These are phyloP conservation scores for Beauveria sp. DNA, from an alignment of 2,329 filamentous ascomycete genomes.

Conservation along the genomic window DNA sequence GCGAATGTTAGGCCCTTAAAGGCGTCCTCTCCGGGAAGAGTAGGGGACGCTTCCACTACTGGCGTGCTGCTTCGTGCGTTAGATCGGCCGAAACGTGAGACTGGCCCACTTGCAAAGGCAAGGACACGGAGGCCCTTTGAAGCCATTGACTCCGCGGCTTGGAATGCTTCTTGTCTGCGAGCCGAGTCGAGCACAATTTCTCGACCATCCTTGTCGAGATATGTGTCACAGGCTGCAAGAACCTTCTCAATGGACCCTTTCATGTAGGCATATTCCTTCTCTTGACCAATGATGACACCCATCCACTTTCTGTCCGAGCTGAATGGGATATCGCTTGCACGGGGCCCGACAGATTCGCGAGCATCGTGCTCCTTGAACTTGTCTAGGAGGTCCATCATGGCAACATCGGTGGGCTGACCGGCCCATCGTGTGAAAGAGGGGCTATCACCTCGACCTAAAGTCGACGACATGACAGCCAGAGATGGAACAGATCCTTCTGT, in stretches of 20 bases:
- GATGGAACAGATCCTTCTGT: constrained; percentile 64
- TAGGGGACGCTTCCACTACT: constrained; percentile 29
- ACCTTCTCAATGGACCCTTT: constrained; percentile 91
- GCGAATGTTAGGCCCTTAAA: constrained; percentile 84
- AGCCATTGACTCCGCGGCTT: constrained; percentile 81
- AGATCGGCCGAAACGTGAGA: constrained; percentile 39
- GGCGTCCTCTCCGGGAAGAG: constrained; percentile 55
- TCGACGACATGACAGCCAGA: constrained; percentile 74
- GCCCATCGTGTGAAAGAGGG: constrained; percentile 79
- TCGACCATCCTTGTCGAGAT: constrained; percentile 75
- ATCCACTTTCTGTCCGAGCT: constrained; percentile 99
- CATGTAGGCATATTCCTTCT: constrained; percentile 82
- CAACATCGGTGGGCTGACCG: constrained; percentile 93
- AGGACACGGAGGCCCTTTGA: constrained; percentile 82
- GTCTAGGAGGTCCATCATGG: constrained; percentile 90
- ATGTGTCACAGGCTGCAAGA: constrained; percentile 80
- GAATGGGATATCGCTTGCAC: constrained; percentile 82
- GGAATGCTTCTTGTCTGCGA: constrained; percentile 63
- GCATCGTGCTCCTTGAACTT: constrained; percentile 87
- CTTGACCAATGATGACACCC: constrained; percentile 78
- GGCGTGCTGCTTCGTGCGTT: constrained; percentile 46
- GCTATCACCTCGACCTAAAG: constrained; percentile 53
- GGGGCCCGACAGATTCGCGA: constrained; percentile 74
- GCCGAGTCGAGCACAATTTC: constrained; percentile 78
- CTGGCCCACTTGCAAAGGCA: constrained; percentile 81